Evolutionary conservation across 2,329 filamentous ascomycete species (phyloP).

Genomic region (Remersonia thermophila): DNA sequence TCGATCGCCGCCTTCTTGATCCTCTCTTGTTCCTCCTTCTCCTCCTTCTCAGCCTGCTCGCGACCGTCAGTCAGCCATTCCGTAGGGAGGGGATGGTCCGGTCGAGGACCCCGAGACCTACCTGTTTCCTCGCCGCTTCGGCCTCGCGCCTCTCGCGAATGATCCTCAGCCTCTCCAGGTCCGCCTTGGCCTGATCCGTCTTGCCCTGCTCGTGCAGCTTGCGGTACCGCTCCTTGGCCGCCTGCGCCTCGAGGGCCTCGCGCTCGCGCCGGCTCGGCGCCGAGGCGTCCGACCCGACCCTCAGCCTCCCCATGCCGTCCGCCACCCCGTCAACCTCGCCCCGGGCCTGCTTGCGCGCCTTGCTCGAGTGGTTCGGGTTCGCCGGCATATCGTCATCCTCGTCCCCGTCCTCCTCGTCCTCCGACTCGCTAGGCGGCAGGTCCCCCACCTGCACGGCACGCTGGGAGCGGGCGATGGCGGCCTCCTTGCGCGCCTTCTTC

Average conservation of each 20-base stretch:
- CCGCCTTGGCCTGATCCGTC: slow-evolving; percentile 87
- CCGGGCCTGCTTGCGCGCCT: slow-evolving; percentile 47
- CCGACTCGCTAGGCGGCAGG: slow-evolving; percentile 61
- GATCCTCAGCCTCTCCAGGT: slow-evolving; percentile 68
- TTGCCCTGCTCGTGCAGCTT: slow-evolving; percentile 90
- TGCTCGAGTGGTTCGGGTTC: slow-evolving; percentile 85
- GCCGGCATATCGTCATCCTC: slow-evolving; percentile 59
- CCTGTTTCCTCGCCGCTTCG: slow-evolving; percentile 72
- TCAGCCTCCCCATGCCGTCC: slow-evolving; percentile 43
- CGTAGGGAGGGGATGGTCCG: background rate
- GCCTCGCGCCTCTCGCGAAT: slow-evolving; percentile 79
- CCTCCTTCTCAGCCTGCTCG: slow-evolving; percentile 49
- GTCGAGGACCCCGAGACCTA: slow-evolving; percentile 28
- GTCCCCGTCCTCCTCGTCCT: slow-evolving; percentile 37
- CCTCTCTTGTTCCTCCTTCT: slow-evolving; percentile 39
- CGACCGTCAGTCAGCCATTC: no score
- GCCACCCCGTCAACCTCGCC: slow-evolving; percentile 38
- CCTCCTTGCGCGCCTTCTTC: slow-evolving; percentile 84
- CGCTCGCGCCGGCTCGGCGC: slow-evolving; percentile 39
- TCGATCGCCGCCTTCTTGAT: slow-evolving; percentile 38
- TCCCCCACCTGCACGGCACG: slow-evolving; percentile 71
- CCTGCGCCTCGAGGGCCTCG: slow-evolving; percentile 72
- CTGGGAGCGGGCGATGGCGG: slow-evolving; percentile 65
- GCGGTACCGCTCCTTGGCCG: slow-evolving; percentile 81
- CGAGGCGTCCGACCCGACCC: slow-evolving; percentile 17